Evolutionary conservation across 768 basidiomycete species (phyloP).

Genomic region (Collybiopsis confluens): DNA sequence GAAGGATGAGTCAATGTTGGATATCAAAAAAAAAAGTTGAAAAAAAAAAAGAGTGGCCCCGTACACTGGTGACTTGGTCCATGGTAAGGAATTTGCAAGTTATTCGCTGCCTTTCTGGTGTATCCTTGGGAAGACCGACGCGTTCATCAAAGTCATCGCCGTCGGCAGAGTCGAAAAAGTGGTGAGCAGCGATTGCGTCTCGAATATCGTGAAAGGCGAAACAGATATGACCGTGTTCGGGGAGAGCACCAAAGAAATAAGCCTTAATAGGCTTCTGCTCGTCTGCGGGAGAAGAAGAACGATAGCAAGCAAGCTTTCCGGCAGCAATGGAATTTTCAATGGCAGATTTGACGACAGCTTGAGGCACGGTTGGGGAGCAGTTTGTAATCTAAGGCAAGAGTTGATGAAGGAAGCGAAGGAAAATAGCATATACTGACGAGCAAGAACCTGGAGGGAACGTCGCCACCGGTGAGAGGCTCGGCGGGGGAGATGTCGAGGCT

Average conservation of each 20-base stretch:
- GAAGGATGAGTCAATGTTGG: constrained; percentile 7
- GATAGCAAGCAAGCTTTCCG: constrained; percentile 6
- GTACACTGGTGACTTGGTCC: constrained; percentile 42
- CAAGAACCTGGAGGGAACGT: constrained; percentile 14
- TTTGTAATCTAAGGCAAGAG: constrained; percentile 16
- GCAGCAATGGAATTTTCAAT: constrained; percentile 4
- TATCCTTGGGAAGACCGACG: constrained; percentile 19
- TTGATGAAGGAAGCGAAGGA: neutral
- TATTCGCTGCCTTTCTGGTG: constrained; percentile 23
- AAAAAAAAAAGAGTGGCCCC: constrained; percentile 11
- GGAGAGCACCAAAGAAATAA: constrained; percentile 47
- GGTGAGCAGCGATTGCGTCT: constrained; percentile 44
- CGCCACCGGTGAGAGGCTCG: neutral
- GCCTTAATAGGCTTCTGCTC: constrained; percentile 41
- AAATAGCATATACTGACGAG: constrained; percentile 10
- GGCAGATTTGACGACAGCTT: constrained; percentile 18
- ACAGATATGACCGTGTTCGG: constrained; percentile 47
- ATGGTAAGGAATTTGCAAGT: constrained; percentile 42
- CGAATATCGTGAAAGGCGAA: constrained; percentile 60
- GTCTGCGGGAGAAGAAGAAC: neutral
- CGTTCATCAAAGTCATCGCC: constrained; percentile 24
- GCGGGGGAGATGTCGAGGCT: constrained; percentile 14
- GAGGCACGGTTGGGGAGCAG: constrained; percentile 27
- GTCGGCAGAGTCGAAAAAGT: constrained; percentile 30
- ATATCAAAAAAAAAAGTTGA: constrained; percentile 4